Percentiles rank a stretch among this genome's conserved stretches.
These are phyloP conservation scores for Scytalidium lignicola DNA, from an alignment of 2,329 filamentous ascomycete species.

Conservation along the genomic window DNA sequence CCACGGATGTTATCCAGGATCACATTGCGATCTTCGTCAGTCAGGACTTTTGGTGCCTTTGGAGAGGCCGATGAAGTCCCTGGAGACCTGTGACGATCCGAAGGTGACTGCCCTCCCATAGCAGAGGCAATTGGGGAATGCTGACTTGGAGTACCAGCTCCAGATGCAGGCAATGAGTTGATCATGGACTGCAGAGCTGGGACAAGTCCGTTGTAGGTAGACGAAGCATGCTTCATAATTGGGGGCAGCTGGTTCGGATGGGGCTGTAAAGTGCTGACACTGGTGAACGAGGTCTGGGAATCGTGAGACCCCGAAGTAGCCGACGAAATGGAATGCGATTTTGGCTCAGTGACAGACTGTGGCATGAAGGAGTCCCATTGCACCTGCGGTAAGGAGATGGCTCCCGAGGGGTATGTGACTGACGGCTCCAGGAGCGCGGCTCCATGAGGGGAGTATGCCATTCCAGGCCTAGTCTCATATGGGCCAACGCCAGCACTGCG, in stretches of 20 bases:
- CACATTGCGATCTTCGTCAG: constrained; percentile 77
- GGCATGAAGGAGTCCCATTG: constrained; percentile 89
- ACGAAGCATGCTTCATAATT: constrained; percentile 59
- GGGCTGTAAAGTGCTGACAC: constrained; percentile 50
- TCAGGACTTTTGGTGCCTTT: constrained; percentile 72
- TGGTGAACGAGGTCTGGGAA: constrained; percentile 58
- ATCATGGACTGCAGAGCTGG: constrained; percentile 68
- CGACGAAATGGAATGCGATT: constrained; percentile 69
- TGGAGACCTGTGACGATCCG: constrained; percentile 64
- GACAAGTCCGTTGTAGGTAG: constrained; percentile 53
- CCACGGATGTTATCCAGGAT: constrained; percentile 83
- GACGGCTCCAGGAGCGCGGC: constrained; percentile 71
- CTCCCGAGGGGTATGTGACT: constrained; percentile 70
- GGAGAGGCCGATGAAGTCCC: constrained; percentile 58
- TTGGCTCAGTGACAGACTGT: constrained; percentile 62
- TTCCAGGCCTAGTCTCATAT: constrained; percentile 53
- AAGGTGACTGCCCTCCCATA: constrained; percentile 61
- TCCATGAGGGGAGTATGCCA: constrained; percentile 68
- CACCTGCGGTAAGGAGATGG: constrained; percentile 78
- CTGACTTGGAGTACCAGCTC: constrained; percentile 64
- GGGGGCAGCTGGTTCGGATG: constrained; percentile 60
- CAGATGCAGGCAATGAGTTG: constrained; percentile 64
- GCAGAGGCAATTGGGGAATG: constrained; percentile 68
- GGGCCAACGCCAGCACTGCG: constrained; percentile 46
- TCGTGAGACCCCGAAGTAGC: constrained; percentile 65